A percentile compares a stretch with the other conserved stretches of the same genome.
Conservation (phyloP, 2,329 filamentous ascomycete species). For the Sporothrix mexicana region DNA sequence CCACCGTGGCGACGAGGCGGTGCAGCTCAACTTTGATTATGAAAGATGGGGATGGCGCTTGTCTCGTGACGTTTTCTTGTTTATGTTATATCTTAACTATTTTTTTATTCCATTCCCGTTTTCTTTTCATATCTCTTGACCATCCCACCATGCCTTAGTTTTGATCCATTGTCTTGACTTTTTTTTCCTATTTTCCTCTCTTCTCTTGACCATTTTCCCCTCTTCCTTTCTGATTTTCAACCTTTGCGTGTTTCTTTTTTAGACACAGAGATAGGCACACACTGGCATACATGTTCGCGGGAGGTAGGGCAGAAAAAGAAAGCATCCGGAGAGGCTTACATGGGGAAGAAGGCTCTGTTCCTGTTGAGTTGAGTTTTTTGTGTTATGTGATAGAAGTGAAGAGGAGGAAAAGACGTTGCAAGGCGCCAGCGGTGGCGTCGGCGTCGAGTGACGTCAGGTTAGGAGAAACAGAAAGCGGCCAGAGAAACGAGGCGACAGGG, state of each 20-base stretch:
- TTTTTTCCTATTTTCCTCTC: neutral
- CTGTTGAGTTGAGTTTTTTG: conserved; percentile 20
- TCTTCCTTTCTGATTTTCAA: neutral
- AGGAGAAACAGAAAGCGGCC: neutral
- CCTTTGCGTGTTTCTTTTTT: conserved; percentile 6
- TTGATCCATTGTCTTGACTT: conserved; percentile 22
- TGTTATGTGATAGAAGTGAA: conserved; percentile 9
- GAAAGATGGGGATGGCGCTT: conserved; percentile 21
- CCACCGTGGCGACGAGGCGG: conserved; percentile 3
- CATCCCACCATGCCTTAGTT: conserved; percentile 10
- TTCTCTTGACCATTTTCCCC: conserved; percentile 10
- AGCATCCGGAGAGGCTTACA: neutral
- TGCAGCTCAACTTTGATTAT: conserved; percentile 3
- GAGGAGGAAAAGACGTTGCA: neutral
- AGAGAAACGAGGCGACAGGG: neutral
- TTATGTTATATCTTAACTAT: conserved; percentile 12
- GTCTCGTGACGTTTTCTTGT: conserved; percentile 25
- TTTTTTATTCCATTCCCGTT: conserved; percentile 23
- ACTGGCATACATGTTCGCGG: conserved; percentile 16
- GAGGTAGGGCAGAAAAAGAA: conserved; percentile 24
- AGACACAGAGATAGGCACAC: conserved; percentile 23
- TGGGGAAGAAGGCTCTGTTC: neutral
- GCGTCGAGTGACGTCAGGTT: conserved; percentile 1
- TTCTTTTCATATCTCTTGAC: conserved; percentile 7
- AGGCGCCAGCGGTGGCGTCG: conserved; percentile 14